Evolutionary conservation across 2,329 filamentous ascomycete species (phyloP), one percentile per base, ranked within the genome.

Genomic region (Didymella pomorum): DNA sequence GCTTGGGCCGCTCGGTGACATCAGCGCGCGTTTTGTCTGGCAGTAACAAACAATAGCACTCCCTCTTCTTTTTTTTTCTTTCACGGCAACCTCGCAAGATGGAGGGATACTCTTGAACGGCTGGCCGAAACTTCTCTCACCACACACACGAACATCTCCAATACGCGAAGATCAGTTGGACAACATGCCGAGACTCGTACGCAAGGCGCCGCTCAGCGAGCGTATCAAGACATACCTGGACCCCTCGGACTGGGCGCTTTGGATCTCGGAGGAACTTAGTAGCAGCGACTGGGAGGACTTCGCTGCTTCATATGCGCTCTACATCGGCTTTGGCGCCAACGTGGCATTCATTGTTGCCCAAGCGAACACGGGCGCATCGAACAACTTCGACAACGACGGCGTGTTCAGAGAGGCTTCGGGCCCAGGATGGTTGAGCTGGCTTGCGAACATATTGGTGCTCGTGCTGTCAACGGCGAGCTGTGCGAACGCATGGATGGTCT

Each of bases 191-290:
- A 88, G 89, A 71, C 85, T 97, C 62, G 88, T 99, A 68, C 92
- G 95, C 74, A 88, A 87, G 70, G 87, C 87, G 74, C 89, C 95
- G 75, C 84, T 97, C 67, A 75, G 80, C 28, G 90, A 98, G 83
- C 91, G 94, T 76, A 84, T 98, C 76, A 87, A 87, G 74, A 84
- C 90, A 56, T 87, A 87, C 76, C 81, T 97, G 58, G 94, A 98
- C 72, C 92, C 92, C 3, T 89, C 91, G 80, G 95, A 99, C 79
- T 91, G 94, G 71, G 80, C 95, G 52, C 86, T 99, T 18, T 97
- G 92, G 90, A 78, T 96, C 2, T 96, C 92, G 0, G 94, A 98
- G 75, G 92, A 97, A 79, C 85, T 99, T 60, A 93, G 97, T 74
- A 92, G 92, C 26, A 89, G 90, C 72, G 91, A 97, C 69, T 96